These are phyloP conservation scores for Mycena venus DNA, from an alignment of 768 basidiomycete species.

Conservation along the genomic window DNA sequence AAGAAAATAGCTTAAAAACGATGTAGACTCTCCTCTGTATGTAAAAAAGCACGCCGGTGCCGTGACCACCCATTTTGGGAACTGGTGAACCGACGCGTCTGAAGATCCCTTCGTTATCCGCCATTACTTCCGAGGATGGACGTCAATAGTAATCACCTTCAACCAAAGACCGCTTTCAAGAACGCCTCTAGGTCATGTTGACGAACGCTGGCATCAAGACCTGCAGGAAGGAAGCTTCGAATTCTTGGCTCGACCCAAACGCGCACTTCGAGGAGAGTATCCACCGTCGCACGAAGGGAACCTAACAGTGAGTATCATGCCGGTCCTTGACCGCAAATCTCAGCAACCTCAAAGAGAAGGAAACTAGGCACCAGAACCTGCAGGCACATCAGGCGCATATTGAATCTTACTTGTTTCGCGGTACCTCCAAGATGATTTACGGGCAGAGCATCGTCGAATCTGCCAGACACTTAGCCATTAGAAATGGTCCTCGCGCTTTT, in stretches of 20 bases:
- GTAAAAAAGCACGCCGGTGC: neutral
- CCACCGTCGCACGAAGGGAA: neutral
- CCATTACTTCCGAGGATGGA: neutral
- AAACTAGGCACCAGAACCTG: neutral
- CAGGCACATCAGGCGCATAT: too few species aligned
- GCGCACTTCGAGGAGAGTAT: too few species aligned
- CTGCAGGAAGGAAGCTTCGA: neutral
- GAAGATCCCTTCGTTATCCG: neutral
- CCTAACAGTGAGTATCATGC: too few species aligned
- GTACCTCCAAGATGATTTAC: too few species aligned
- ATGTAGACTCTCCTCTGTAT: neutral
- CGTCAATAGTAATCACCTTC: neutral
- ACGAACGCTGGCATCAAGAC: neutral
- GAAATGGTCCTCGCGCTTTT: too few species aligned
- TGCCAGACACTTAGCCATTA: too few species aligned
- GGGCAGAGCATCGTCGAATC: too few species aligned
- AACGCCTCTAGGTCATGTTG: neutral
- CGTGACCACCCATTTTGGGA: neutral
- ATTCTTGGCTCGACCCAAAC: too few species aligned
- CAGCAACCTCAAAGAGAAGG: neutral
- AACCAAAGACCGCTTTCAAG: neutral
- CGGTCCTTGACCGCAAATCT: neutral
- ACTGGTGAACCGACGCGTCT: neutral
- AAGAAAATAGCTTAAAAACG: neutral
- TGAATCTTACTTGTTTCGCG: too few species aligned